These are phyloP conservation scores for Diaporthe ilicicola DNA, from an alignment of 2,329 filamentous ascomycete genomes.

Conservation along the genomic window DNA sequence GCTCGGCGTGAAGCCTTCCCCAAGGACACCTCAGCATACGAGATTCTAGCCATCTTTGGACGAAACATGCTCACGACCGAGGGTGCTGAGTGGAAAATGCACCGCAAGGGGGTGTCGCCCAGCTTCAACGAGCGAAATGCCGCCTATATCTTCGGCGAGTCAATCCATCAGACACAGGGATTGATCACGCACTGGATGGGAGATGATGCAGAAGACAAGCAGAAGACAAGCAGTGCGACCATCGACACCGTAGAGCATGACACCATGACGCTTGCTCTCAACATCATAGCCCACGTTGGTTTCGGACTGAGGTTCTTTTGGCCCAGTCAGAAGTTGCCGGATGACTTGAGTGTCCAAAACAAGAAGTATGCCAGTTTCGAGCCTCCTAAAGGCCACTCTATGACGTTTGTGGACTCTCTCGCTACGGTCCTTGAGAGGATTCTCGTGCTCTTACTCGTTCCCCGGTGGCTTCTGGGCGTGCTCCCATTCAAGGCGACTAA, in stretches of 20 bases:
- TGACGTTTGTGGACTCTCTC: conserved; percentile 73
- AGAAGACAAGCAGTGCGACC: conserved; percentile 48
- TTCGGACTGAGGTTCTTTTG: conserved; percentile 71
- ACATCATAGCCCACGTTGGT: conserved; percentile 72
- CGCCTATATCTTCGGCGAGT: conserved; percentile 68
- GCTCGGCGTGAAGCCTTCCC: conserved; percentile 75
- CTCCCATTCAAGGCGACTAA: conserved; percentile 13
- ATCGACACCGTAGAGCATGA: conserved; percentile 68
- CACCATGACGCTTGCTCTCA: conserved; percentile 68
- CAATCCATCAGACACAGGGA: conserved; percentile 68
- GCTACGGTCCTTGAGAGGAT: conserved; percentile 70
- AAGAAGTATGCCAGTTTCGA: conserved; percentile 58
- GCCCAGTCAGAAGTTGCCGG: conserved; percentile 66
- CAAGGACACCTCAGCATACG: conserved; percentile 70
- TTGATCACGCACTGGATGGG: conserved; percentile 67
- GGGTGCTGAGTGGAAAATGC: conserved; percentile 73
- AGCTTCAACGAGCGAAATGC: conserved; percentile 83
- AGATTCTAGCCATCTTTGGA: conserved; percentile 71
- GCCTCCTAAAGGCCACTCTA: conserved; percentile 61
- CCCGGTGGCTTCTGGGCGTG: conserved; percentile 63
- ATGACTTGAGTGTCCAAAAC: conserved; percentile 52
- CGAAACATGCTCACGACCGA: conserved; percentile 77
- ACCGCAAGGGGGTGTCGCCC: conserved; percentile 76
- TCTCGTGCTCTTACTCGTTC: conserved; percentile 67
- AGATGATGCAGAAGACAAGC: conserved; percentile 35